Evolutionary conservation across 2,329 filamentous ascomycete genomes (phyloP).

Genomic region (Xylaria sp.): DNA sequence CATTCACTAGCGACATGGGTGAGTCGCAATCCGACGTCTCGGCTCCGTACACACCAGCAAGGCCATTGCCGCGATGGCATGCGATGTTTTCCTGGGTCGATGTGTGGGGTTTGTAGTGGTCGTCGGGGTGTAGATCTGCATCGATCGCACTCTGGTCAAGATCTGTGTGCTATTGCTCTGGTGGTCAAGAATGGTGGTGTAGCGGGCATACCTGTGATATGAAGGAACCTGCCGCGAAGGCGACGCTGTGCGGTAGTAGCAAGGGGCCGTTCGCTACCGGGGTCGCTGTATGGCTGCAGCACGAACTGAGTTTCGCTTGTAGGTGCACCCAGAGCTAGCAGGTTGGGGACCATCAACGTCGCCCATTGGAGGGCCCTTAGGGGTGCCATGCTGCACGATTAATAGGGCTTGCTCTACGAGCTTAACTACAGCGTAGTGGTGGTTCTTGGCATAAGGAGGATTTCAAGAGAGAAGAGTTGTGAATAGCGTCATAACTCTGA

Average conservation of each 20-base stretch:
- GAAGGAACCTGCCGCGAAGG: conserved; percentile 81
- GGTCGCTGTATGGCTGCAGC: conserved; percentile 41
- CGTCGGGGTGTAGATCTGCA: conserved; percentile 90
- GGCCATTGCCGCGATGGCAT: conserved; percentile 83
- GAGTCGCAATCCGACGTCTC: conserved; percentile 91
- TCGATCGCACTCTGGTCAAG: conserved; percentile 18
- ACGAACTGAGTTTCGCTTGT: conserved; percentile 43
- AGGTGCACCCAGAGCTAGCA: conserved; percentile 46
- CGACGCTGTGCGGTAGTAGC: conserved; percentile 52
- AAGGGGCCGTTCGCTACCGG: conserved; percentile 37
- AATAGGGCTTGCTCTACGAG: conserved; percentile 38
- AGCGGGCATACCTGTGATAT: conserved; percentile 79
- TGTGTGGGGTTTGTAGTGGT: conserved; percentile 83
- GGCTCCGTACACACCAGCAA: conserved; percentile 83
- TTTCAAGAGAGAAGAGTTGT: neutral
- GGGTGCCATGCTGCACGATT: conserved; percentile 42
- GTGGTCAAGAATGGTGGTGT: conserved; percentile 26
- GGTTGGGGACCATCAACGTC: conserved; percentile 41
- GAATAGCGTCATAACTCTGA: too few species aligned
- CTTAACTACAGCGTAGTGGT: conserved; percentile 13
- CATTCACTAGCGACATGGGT: conserved; percentile 81
- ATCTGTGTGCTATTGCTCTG: conserved; percentile 20
- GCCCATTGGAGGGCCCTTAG: conserved; percentile 40
- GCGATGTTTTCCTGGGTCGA: conserved; percentile 74
- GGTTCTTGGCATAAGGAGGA: conserved; percentile 8